Evolutionary conservation across 768 basidiomycete genomes (phyloP).

Genomic region (Naganishia antarctica): DNA sequence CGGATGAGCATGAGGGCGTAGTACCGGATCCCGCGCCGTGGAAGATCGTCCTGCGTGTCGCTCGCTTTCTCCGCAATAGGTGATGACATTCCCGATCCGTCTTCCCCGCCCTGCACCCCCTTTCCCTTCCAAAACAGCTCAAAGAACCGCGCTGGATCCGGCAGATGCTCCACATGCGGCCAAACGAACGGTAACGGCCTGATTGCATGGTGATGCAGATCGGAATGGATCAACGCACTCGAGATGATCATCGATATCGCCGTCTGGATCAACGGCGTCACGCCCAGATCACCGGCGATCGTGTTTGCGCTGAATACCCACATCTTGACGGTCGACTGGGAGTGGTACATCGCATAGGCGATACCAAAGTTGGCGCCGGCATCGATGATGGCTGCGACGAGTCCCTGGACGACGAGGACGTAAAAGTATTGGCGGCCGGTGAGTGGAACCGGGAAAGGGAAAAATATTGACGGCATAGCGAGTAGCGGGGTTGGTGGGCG

Average conservation of each 20-base stretch:
- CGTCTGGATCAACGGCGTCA: slow-evolving; percentile 17
- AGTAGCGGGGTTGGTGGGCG: no score
- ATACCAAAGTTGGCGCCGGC: slow-evolving; percentile 48
- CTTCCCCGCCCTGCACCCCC: neutral
- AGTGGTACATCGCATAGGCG: slow-evolving; percentile 40
- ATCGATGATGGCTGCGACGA: slow-evolving; percentile 45
- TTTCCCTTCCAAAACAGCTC: neutral
- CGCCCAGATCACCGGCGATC: slow-evolving; percentile 37
- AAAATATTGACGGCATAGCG: slow-evolving; percentile 31
- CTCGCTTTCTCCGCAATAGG: no score
- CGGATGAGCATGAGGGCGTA: slow-evolving; percentile 44
- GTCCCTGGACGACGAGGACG: slow-evolving; percentile 39
- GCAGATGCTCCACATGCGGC: slow-evolving; percentile 46
- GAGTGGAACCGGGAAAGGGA: slow-evolving; percentile 45
- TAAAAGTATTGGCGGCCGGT: slow-evolving; percentile 44
- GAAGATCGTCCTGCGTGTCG: no score
- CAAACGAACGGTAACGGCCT: slow-evolving; percentile 46
- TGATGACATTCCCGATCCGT: no score
- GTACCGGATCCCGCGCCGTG: slow-evolving; percentile 23
- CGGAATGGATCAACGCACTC: slow-evolving; percentile 49
- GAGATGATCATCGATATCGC: slow-evolving; percentile 45
- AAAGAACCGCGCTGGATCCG: slow-evolving; percentile 39
- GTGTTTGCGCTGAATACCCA: slow-evolving; percentile 47
- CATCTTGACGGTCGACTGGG: slow-evolving; percentile 36
- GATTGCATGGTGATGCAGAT: slow-evolving; percentile 42